These are phyloP conservation scores for Flaveria brownii DNA, from an alignment of 129 eudicot species.

Conservation along the genomic window DNA sequence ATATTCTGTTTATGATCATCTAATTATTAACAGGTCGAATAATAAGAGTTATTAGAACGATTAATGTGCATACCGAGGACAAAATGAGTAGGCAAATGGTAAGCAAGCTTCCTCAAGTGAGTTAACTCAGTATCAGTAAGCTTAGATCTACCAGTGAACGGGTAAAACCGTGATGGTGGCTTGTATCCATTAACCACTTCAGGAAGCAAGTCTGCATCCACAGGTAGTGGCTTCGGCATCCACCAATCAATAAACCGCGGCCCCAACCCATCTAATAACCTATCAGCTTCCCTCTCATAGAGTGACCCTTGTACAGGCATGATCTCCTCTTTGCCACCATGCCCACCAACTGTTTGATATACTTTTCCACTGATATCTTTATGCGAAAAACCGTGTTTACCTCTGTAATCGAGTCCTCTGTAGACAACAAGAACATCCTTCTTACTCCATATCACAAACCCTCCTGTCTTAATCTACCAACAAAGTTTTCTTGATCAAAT, in stretches of 20 bases:
- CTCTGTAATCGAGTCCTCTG: constrained; percentile 66
- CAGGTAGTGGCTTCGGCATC: constrained; percentile 94
- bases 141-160: constrained; percentile 53
- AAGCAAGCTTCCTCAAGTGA: constrained; percentile 82
- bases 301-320: constrained; percentile 50
- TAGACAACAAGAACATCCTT: constrained; percentile 78
- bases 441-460: constrained; percentile 77
- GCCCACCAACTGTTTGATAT: constrained; percentile 32
- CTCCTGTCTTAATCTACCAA: constrained; percentile 82
- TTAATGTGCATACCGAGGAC: constrained; percentile 66
- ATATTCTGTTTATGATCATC: neutral
- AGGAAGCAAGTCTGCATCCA: constrained; percentile 91
- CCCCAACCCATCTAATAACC: constrained; percentile 88
- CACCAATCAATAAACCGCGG: constrained; percentile 98
- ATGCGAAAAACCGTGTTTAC: neutral
- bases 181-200: constrained; percentile 70
- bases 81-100: constrained; percentile 81
- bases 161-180: constrained; percentile 80
- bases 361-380: constrained; percentile 21
- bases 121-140: constrained; percentile 83
- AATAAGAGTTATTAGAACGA: neutral
- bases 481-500: neutral
- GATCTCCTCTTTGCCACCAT: constrained; percentile 25
- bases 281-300: constrained; percentile 85
- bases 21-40: neutral